Base-by-base conservation (phyloP, 2,329 filamentous ascomycete genomes). In the Anthostomella pinea region DNA sequence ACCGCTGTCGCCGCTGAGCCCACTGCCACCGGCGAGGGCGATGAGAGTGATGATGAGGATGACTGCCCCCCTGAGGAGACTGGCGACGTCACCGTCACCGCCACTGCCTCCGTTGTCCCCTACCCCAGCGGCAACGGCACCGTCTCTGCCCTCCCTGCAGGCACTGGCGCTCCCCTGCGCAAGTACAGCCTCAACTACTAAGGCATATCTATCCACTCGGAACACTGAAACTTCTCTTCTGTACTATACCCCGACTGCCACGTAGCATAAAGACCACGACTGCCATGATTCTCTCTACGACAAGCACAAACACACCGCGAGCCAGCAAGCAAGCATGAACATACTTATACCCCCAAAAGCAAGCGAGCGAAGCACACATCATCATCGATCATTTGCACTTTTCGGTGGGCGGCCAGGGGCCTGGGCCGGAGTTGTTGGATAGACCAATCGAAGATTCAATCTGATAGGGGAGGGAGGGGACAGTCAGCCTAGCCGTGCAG, bases 41-140 rank as follows among this genome's bases (percentile, higher is more conserved):
- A 50, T 17, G 39, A 39, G n/a, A 36, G 19, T n/a, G 41, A 45
- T 11, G 39, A 35, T 7, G 32, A 18, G 3, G 40, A 48, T 15
- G 48, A 49, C 26, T 51, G 48, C 46, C 38, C 41, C 6, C 32
- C 51, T 24, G 55, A 58, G 24, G 45, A 49, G 39, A 24, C 46
- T 52, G 35, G 38, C 26, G 56, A 35, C 22, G 58, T 63, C 41
- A 63, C 63, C 35, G 59, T 64, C 32, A 58, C 51, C 19, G 55
- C 51, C 27, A 58, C 51, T 19, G 51, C 53, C 21, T 57, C 49
- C 33, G 49, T 53, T 40, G 53, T 67, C 41, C 68, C 68, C 46
- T 68, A 61, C 60, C 68, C 68, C 32, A 57, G 53, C 33, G 39
- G 41, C 34, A 51, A 66, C 60, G 58, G 57, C 40, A 64, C 65